A percentile compares a stretch with the other conserved stretches of the same genome.
Evolutionary conservation across 75 land plant species (phyloP).

Genomic region (Picea sitchensis): DNA sequence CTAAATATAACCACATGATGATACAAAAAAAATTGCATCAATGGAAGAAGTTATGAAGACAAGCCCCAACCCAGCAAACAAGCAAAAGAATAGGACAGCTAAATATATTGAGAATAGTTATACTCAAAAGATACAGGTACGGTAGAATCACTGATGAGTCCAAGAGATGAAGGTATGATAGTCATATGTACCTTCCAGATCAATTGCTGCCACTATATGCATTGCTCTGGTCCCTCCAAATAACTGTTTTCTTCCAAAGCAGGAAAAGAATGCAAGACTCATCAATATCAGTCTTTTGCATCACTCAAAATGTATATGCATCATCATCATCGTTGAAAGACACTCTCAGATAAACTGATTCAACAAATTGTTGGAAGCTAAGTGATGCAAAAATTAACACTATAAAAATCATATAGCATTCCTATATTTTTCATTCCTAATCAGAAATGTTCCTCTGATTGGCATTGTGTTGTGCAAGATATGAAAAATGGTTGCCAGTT

Average conservation of each 20-base stretch:
- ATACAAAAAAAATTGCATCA: neutral
- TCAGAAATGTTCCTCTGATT: neutral
- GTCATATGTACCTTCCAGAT: constrained; percentile 1
- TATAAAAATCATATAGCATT: neutral
- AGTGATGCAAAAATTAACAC: neutral
- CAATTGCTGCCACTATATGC: neutral
- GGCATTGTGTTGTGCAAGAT: neutral
- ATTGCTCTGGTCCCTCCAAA: neutral
- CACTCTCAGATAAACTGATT: neutral
- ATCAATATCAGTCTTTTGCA: neutral
- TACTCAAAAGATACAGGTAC: neutral
- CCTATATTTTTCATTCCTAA: neutral
- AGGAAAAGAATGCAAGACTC: neutral
- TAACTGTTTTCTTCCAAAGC: constrained; percentile 9
- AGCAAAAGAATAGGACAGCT: too few species aligned
- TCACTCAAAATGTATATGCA: neutral
- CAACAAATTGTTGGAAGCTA: neutral
- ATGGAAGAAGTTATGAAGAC: neutral
- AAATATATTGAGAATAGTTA: neutral
- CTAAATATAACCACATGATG: too few species aligned
- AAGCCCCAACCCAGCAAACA: neutral
- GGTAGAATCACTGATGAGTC: neutral
- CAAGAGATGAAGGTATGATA: neutral
- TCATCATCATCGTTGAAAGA: neutral
- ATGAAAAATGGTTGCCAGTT: neutral